These are phyloP conservation scores for Dovyalis caffra DNA, from an alignment of 345 rosid species.

Conservation along the genomic window DNA sequence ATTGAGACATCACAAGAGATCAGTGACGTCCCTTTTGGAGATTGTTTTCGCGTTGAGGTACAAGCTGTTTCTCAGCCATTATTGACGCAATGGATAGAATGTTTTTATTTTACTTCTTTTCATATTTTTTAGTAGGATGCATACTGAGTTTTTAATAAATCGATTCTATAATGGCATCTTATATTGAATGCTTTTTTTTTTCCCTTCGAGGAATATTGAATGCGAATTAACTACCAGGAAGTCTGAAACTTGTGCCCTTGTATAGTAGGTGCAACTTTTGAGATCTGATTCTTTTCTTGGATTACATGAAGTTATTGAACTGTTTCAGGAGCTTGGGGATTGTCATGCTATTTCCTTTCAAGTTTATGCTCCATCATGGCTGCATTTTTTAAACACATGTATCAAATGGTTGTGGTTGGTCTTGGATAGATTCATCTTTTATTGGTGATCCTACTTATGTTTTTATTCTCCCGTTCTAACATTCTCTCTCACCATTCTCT, in stretches of 20 bases:
- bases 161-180: background rate
- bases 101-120: background rate
- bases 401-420: background rate
- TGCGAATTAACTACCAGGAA: background rate
- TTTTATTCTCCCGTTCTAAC: background rate
- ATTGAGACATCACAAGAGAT: slow-evolving; percentile 85
- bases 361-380: background rate
- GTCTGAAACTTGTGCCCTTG: background rate
- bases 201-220: no score
- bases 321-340: background rate
- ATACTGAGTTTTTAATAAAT: background rate
- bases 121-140: background rate
- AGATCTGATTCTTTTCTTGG: background rate
- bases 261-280: background rate
- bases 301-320: background rate
- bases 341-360: background rate
- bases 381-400: background rate
- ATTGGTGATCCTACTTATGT: background rate
- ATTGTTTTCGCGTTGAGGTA: slow-evolving; percentile 92
- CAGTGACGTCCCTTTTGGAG: slow-evolving; percentile 83
- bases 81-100: background rate
- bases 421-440: background rate
- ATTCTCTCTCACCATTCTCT: background rate
- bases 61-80: slow-evolving; percentile 8
- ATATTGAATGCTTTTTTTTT: background rate